Evolutionary conservation across 352 stramenopile species (phyloP).

Genomic region (Thraustotheca clavata): DNA sequence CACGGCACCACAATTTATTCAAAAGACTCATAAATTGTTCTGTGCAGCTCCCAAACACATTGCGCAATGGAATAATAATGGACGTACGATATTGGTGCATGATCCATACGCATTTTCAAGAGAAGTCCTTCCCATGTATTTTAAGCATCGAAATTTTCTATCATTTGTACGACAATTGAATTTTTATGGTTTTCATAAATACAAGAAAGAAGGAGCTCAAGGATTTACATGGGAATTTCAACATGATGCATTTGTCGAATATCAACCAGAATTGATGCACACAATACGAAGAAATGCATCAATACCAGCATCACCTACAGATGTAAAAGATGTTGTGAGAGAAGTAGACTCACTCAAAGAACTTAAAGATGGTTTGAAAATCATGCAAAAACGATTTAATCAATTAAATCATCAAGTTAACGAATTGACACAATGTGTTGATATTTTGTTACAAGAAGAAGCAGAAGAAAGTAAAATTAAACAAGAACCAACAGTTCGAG

Average conservation of each 20-base stretch:
- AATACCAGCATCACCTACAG: neutral
- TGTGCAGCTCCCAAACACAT: neutral
- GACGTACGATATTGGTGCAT: constrained; percentile 22
- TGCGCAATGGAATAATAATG: constrained; percentile 23
- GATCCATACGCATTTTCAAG: constrained; percentile 23
- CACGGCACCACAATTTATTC: constrained; percentile 3
- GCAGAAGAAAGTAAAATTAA: neutral
- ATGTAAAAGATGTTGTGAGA: neutral
- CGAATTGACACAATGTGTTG: neutral
- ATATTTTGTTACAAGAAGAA: neutral
- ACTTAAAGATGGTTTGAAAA: neutral
- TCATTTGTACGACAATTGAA: constrained; percentile 51
- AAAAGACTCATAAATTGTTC: neutral
- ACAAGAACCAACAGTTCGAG: neutral
- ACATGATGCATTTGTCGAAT: constrained; percentile 81
- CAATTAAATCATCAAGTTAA: neutral
- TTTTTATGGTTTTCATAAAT: constrained; percentile 48
- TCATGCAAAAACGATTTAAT: neutral
- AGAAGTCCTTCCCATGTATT: constrained; percentile 33
- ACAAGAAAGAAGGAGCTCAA: constrained; percentile 20
- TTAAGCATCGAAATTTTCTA: constrained; percentile 46
- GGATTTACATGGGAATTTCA: constrained; percentile 74
- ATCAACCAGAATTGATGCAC: constrained; percentile 69
- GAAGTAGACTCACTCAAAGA: neutral
- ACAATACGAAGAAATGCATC: constrained; percentile 77